Conservation (phyloP, 2,329 filamentous ascomycete genomes). For the Volutella citrinella region DNA sequence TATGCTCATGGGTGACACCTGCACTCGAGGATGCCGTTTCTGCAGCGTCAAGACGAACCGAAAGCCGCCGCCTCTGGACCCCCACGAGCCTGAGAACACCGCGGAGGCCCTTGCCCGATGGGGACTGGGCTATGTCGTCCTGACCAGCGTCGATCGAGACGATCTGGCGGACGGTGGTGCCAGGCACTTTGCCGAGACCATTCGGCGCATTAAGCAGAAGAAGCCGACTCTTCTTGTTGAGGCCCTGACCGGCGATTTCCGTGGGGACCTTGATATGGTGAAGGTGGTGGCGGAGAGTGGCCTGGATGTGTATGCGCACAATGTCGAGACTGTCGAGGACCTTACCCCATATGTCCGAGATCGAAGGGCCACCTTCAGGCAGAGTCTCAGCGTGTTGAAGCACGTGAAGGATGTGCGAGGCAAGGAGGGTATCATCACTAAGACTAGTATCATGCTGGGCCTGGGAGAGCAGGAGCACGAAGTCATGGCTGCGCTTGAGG, state of each 20-base stretch:
- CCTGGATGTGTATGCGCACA: conserved; percentile 94
- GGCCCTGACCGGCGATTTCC: conserved; percentile 83
- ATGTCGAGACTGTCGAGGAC: conserved; percentile 90
- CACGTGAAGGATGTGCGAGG: conserved; percentile 75
- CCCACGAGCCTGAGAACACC: conserved; percentile 94
- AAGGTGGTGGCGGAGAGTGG: conserved; percentile 79
- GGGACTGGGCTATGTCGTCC: conserved; percentile 93
- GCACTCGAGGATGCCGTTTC: conserved; percentile 93
- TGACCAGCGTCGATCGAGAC: conserved; percentile 92
- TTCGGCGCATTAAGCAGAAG: conserved; percentile 88
- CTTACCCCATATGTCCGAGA: conserved; percentile 89
- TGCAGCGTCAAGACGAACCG: conserved; percentile 92
- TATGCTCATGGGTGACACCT: conserved; percentile 99
- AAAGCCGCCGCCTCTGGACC: conserved; percentile 74
- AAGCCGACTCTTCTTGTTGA: conserved; percentile 75
- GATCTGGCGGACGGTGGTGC: conserved; percentile 88
- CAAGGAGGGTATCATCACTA: conserved; percentile 79
- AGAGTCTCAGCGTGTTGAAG: conserved; percentile 75
- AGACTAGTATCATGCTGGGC: conserved; percentile 96
- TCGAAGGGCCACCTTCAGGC: conserved; percentile 81
- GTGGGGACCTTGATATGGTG: conserved; percentile 84
- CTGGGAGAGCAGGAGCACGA: conserved; percentile 89
- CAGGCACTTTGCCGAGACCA: conserved; percentile 87
- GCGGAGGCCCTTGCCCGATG: conserved; percentile 89
- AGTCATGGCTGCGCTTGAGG: conserved; percentile 72